A percentile compares a stretch with the other conserved stretches of the same genome.
Conservation (phyloP, 805 yeast genomes). For the Ogataea minuta region DNA sequence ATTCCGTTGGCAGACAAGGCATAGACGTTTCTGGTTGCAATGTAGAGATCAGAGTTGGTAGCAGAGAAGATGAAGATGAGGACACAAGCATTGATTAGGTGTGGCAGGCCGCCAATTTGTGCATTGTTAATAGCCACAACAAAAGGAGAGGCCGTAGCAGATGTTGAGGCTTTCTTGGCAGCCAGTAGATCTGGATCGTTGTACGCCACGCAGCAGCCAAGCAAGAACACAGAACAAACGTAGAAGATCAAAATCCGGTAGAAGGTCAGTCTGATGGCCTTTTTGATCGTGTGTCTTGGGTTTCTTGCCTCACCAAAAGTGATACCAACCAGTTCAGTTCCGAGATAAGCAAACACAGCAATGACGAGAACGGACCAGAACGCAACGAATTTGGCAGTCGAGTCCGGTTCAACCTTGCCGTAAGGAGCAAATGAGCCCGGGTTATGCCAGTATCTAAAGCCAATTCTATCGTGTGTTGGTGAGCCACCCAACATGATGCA, state of each 20-base stretch:
- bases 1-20: slow-evolving; percentile 70
- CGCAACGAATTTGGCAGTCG: slow-evolving; percentile 50
- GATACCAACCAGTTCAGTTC: slow-evolving; percentile 51
- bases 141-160: slow-evolving; percentile 79
- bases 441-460: slow-evolving; percentile 43
- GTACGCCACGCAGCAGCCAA: slow-evolving; percentile 59
- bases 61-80: slow-evolving; percentile 78
- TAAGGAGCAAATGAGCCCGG: slow-evolving; percentile 43
- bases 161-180: slow-evolving; percentile 46
- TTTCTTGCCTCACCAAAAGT: slow-evolving; percentile 48
- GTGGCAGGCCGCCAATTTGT: slow-evolving; percentile 63
- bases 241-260: slow-evolving; percentile 55
- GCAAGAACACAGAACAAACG: slow-evolving; percentile 48
- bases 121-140: slow-evolving; percentile 77
- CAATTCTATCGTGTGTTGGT: slow-evolving; percentile 64
- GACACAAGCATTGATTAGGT: slow-evolving; percentile 75
- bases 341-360: slow-evolving; percentile 50
- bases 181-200: slow-evolving; percentile 42
- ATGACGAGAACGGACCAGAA: slow-evolving; percentile 52
- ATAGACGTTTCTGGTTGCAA: slow-evolving; percentile 72
- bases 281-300: slow-evolving; percentile 50
- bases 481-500: slow-evolving; percentile 76
- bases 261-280: slow-evolving; percentile 52
- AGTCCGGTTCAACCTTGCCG: slow-evolving; percentile 40
- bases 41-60: slow-evolving; percentile 74